phyloP scores from a whole-genome alignment of 257 asterid genomes.

The Catharanthus roseus region DNA sequence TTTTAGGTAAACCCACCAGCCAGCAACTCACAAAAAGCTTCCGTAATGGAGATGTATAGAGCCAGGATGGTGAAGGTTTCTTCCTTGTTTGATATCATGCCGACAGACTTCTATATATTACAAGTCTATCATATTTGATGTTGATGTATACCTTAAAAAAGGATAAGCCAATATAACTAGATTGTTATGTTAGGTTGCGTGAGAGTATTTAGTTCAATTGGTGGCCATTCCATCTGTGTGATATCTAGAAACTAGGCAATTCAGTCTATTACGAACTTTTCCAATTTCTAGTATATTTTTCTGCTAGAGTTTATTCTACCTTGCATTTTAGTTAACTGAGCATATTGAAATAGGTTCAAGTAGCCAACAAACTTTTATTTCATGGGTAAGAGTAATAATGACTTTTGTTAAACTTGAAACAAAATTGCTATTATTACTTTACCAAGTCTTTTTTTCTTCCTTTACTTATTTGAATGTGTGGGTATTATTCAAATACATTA shows the following conservation, averaged over 20 bases:
- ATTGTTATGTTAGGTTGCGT: background rate
- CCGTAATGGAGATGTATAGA: constrained; percentile 94
- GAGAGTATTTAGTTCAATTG: background rate
- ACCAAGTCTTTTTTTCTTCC: too few relatives aligned
- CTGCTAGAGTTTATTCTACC: background rate
- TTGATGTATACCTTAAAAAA: background rate
- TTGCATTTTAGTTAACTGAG: background rate
- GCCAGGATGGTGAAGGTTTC: constrained; percentile 66
- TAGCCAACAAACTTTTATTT: too few relatives aligned
- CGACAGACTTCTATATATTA: background rate
- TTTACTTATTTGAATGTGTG: too few relatives aligned
- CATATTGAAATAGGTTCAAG: constrained; percentile 54
- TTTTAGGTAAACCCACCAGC: constrained; percentile 51
- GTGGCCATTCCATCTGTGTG: background rate
- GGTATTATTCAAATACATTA: too few relatives aligned
- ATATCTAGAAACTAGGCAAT: background rate
- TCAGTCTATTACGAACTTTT: background rate
- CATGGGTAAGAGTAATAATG: too few relatives aligned
- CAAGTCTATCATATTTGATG: background rate
- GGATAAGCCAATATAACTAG: background rate
- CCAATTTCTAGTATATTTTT: background rate
- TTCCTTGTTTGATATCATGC: background rate
- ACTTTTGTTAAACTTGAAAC: too few relatives aligned
- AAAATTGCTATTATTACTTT: too few relatives aligned
- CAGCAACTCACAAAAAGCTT: constrained; percentile 80